Evolutionary conservation across 805 yeast species (phyloP).

Genomic region (Lipomyces starkeyi): DNA sequence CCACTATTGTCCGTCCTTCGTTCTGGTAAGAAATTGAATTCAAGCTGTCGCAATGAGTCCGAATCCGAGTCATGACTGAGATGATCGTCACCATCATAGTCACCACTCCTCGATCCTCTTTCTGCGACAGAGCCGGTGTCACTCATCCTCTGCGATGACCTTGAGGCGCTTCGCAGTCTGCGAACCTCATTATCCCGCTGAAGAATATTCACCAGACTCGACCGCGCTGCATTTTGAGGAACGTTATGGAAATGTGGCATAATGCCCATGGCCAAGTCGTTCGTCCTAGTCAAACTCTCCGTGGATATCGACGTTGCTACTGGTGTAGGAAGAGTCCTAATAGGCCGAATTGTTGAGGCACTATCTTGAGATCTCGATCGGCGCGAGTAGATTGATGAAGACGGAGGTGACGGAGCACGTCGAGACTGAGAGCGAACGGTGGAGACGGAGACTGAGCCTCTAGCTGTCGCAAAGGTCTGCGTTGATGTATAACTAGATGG

Average conservation of each 20-base stretch:
- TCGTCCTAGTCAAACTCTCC: slow-evolving; percentile 26
- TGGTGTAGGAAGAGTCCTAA: slow-evolving; percentile 38
- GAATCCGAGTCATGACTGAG: slow-evolving; percentile 23
- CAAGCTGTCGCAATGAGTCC: slow-evolving; percentile 22
- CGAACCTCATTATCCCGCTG: slow-evolving; percentile 28
- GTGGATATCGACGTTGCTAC: slow-evolving; percentile 34
- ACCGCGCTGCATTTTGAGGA: slow-evolving; percentile 23
- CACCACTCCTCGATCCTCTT: slow-evolving; percentile 3
- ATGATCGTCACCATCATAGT: slow-evolving; percentile 16
- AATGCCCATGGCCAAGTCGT: slow-evolving; percentile 13
- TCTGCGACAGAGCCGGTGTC: background rate
- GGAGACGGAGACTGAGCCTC: slow-evolving; percentile 28
- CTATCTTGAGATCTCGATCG: slow-evolving; percentile 23
- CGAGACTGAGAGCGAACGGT: slow-evolving; percentile 12
- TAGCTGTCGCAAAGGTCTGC: slow-evolving; percentile 35
- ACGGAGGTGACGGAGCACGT: slow-evolving; percentile 2
- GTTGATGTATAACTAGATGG: slow-evolving; percentile 35
- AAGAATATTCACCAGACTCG: slow-evolving; percentile 22
- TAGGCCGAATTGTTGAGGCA: slow-evolving; percentile 29
- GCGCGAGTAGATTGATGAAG: slow-evolving; percentile 5
- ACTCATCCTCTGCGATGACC: slow-evolving; percentile 2
- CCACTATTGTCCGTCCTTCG: slow-evolving; percentile 4
- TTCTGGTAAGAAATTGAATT: slow-evolving; percentile 25
- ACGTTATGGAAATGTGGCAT: slow-evolving; percentile 30
- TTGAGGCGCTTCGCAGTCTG: slow-evolving; percentile 18